Base-by-base conservation (phyloP, 257 asterid species). In the Vinca minor region DNA sequence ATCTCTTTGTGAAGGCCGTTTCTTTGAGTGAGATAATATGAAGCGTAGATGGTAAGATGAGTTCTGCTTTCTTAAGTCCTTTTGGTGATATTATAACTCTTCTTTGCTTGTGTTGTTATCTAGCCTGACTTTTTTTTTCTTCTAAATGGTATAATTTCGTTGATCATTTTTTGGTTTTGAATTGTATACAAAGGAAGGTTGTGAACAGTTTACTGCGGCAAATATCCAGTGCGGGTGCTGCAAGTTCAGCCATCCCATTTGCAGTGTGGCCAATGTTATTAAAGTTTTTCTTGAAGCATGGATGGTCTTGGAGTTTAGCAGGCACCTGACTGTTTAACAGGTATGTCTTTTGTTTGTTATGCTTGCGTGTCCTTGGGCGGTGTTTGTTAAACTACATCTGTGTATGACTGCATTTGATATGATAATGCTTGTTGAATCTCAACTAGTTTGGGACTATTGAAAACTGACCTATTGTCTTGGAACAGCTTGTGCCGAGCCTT, bases 401-500 rank as follows among this genome's bases (percentile, higher is more conserved):
- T 54, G 23, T 38, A 4, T 26, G 29, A 17, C 21, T 26, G 32
- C 20, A 4, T 26, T 38, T 3, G n/a, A 38, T 20, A 4, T 41
- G 32, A 21, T 48, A n/a, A 39, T 44, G 8, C 39, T 50, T 59
- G 50, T 8, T 31, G 15, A 12, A 5, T 59, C 18, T 36, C 23
- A 23, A 55, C 13, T 15, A 20, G 29, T 60, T 46, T 72, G 79
- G 64, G 68, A 77, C 46, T 31, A 68, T 68, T 77, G 74, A 80
- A 68, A 64, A 70, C 68, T 73, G 61, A 65, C 69, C 12, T 59
- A 69, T 58, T 71, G 68, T 74, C 66, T 75, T 53, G 64, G 47
- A 76, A 78, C 85, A 87, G 96, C 86, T 73, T 73, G 85, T 83
- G 94, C 86, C 85, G 73, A 79, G 93, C 80, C n/a, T 81, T 85